These are phyloP conservation scores for Boletellus sp. DNA, from an alignment of 1,284 basidiomycete genomes.

Conservation along the genomic window DNA sequence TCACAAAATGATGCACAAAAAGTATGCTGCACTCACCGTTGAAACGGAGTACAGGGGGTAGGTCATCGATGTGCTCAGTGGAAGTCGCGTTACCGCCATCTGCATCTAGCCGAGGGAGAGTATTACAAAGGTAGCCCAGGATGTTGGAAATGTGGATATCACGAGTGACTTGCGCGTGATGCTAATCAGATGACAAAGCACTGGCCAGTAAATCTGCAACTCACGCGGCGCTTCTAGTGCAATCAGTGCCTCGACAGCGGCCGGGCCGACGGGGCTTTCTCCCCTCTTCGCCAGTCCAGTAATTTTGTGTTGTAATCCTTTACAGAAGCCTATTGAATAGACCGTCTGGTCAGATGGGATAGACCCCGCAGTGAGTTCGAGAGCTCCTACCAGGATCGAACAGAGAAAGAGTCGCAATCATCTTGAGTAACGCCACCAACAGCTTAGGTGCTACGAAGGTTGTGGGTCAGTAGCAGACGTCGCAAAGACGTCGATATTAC, in stretches of 20 bases:
- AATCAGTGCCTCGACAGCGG: slow-evolving; percentile 4
- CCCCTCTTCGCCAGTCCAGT: not conserved
- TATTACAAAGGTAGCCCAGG: slow-evolving; percentile 3
- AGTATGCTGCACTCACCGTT: not conserved
- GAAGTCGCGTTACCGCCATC: not conserved
- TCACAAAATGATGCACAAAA: not conserved
- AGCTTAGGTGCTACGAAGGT: not conserved
- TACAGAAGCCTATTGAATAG: not conserved
- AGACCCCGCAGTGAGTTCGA: too few relatives aligned
- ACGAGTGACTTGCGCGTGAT: not conserved
- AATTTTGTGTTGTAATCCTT: not conserved
- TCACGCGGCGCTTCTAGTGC: slow-evolving; percentile 1
- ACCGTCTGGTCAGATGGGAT: not conserved
- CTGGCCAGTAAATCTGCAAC: too few relatives aligned
- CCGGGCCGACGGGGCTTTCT: not conserved
- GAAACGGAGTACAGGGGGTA: not conserved
- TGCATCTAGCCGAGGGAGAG: slow-evolving; percentile 10
- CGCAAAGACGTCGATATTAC: not conserved
- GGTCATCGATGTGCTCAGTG: too few relatives aligned
- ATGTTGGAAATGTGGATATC: slow-evolving; percentile 2
- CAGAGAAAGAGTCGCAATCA: slow-evolving; percentile 3
- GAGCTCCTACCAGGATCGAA: not conserved
- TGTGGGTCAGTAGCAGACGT: not conserved
- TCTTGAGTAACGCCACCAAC: slow-evolving; percentile 4
- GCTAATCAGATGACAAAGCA: too few relatives aligned